These are phyloP conservation scores for Arabis hirsuta DNA, from an alignment of 345 rosid species.

Conservation along the genomic window DNA sequence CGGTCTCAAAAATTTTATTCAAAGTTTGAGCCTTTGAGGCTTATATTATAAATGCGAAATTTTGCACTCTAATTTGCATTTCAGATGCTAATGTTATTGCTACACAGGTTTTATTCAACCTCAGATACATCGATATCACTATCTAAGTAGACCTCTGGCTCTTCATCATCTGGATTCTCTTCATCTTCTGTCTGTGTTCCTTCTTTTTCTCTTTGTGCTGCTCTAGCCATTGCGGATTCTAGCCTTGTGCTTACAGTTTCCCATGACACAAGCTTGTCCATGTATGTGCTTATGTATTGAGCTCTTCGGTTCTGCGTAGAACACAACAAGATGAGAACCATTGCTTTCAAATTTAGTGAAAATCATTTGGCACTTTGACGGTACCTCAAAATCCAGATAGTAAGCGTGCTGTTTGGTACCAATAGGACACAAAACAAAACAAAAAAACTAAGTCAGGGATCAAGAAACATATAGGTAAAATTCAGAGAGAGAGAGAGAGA, in stretches of 20 bases:
- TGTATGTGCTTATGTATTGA: conserved; percentile 64
- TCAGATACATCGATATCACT: conserved; percentile 55
- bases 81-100: conserved; percentile 30
- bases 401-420: conserved; percentile 75
- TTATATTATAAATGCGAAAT: background rate
- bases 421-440: background rate
- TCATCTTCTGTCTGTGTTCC: conserved; percentile 53
- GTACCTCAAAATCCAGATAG: conserved; percentile 93
- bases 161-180: conserved; percentile 41
- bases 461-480: conserved; percentile 22
- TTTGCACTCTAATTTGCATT: conserved; percentile 24
- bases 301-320: conserved; percentile 64
- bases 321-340: conserved; percentile 12
- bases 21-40: background rate
- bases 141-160: conserved; percentile 47
- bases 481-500: background rate
- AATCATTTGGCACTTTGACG: conserved; percentile 5
- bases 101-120: conserved; percentile 45
- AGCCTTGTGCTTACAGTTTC: conserved; percentile 76
- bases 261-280: conserved; percentile 94
- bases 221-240: conserved; percentile 67
- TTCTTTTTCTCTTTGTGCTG: conserved; percentile 63
- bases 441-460: conserved; percentile 18
- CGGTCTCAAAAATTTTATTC: background rate
- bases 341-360: conserved; percentile 5